Percentiles rank a stretch among this genome's conserved stretches.
phyloP scores from a whole-genome alignment of 306 rosid species.

The Castanopsis chinensis region DNA sequence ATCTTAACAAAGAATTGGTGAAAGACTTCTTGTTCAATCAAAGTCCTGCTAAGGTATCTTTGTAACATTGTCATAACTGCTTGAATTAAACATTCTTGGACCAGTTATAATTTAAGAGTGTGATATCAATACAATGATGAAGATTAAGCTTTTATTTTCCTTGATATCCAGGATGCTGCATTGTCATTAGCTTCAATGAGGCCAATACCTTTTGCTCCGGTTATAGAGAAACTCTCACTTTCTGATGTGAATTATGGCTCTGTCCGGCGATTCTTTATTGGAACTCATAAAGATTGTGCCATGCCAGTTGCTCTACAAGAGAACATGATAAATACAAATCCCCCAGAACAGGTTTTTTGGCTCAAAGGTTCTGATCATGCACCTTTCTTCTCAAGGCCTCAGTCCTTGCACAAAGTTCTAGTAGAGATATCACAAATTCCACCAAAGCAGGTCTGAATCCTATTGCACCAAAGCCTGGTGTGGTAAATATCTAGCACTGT shows the following conservation, averaged over 20 bases:
- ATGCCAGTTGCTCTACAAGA: slow-evolving; percentile 67
- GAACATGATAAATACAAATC: slow-evolving; percentile 62
- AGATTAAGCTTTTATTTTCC: not conserved
- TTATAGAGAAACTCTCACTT: slow-evolving; percentile 72
- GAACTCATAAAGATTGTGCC: slow-evolving; percentile 83
- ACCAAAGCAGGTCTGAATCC: slow-evolving; percentile 6
- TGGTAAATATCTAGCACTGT: not conserved
- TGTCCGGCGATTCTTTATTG: slow-evolving; percentile 67
- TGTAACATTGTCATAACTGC: not conserved
- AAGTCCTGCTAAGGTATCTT: slow-evolving; percentile 82
- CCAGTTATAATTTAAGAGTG: not conserved
- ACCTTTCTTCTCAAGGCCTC: slow-evolving; percentile 97
- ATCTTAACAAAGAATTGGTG: slow-evolving; percentile 69
- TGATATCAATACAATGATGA: not conserved
- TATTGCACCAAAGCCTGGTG: not conserved
- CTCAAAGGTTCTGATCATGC: slow-evolving; percentile 90
- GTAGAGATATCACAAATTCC: slow-evolving; percentile 68
- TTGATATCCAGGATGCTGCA: not conserved
- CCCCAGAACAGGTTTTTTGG: slow-evolving; percentile 70
- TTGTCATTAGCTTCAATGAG: slow-evolving; percentile 93
- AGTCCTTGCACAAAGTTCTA: slow-evolving; percentile 83
- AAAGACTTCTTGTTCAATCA: slow-evolving; percentile 81
- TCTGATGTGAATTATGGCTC: slow-evolving; percentile 70
- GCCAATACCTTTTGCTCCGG: slow-evolving; percentile 82
- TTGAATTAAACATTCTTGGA: not conserved